These are phyloP conservation scores for Hanseniaspora uvarum DNA, from an alignment of 1,139 yeast genomes.

Conservation along the genomic window DNA sequence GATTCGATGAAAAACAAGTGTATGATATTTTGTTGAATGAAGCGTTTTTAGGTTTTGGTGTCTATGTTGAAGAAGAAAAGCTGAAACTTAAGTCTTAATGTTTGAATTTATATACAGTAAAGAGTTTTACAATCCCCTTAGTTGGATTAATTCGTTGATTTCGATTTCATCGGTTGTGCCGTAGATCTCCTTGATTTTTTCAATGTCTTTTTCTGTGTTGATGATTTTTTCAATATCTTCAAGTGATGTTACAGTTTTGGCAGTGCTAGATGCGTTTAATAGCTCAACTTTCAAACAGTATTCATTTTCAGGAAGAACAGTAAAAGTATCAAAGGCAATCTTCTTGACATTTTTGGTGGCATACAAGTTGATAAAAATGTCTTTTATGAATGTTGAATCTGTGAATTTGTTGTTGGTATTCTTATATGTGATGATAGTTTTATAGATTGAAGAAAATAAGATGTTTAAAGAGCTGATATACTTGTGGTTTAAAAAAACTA, in stretches of 20 bases:
- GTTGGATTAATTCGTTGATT: constrained; percentile 24
- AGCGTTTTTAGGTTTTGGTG: constrained; percentile 82
- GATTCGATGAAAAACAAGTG: constrained; percentile 62
- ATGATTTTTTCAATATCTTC: constrained; percentile 19
- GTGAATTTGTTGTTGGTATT: constrained; percentile 31
- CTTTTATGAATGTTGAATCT: constrained; percentile 40
- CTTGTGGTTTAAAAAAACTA: constrained; percentile 28
- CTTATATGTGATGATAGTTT: constrained; percentile 36
- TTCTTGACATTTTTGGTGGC: constrained; percentile 34
- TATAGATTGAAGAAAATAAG: constrained; percentile 36
- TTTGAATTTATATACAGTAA: not conserved
- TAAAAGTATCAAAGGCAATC: constrained; percentile 29
- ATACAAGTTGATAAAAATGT: constrained; percentile 39
- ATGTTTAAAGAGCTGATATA: constrained; percentile 34
- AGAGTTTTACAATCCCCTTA: constrained; percentile 24
- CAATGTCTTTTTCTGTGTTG: constrained; percentile 28
- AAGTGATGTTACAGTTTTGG: constrained; percentile 18
- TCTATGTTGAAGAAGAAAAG: constrained; percentile 64
- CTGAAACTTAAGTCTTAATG: constrained; percentile 13
- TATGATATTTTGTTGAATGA: constrained; percentile 72
- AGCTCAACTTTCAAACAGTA: constrained; percentile 21
- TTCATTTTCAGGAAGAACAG: constrained; percentile 31
- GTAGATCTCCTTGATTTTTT: constrained; percentile 8
- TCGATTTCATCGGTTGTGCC: constrained; percentile 19
- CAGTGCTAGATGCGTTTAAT: constrained; percentile 22